Evolutionary conservation across 1,284 basidiomycete genomes (phyloP).

Genomic region (Ganoderma resinaceum): DNA sequence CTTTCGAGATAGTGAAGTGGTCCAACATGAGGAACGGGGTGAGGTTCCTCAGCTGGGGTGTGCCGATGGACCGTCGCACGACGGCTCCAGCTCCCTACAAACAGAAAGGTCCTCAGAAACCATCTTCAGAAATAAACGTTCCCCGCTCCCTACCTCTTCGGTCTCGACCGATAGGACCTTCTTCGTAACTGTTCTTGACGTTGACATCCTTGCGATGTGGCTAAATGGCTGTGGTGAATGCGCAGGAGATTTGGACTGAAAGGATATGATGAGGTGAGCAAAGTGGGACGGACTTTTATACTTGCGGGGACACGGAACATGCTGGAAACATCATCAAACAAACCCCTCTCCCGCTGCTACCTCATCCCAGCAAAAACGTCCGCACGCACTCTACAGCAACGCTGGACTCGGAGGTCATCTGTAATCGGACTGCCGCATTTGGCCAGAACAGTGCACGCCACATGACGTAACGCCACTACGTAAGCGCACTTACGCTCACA

Average conservation of each 20-base stretch:
- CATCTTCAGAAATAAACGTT: background rate
- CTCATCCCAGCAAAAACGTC: background rate
- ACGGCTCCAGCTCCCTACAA: constrained; percentile 81
- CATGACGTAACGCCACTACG: constrained; percentile 11
- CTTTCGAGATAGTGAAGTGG: constrained; percentile 71
- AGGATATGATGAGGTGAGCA: background rate
- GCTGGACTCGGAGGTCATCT: constrained; percentile 9
- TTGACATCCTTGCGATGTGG: constrained; percentile 34
- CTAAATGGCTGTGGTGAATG: constrained; percentile 2
- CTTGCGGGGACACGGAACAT: constrained; percentile 21
- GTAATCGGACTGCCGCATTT: constrained; percentile 31
- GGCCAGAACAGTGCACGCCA: constrained; percentile 34
- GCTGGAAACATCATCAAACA: constrained; percentile 18
- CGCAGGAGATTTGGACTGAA: background rate
- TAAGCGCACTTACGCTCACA: constrained; percentile 14
- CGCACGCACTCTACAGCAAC: constrained; percentile 1
- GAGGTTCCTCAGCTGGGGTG: constrained; percentile 76
- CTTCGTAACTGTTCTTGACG: constrained; percentile 78
- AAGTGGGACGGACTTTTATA: constrained; percentile 17
- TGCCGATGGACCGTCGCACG: constrained; percentile 92
- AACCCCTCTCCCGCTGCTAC: background rate
- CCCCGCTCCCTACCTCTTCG: constrained; percentile 63
- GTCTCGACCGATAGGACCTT: constrained; percentile 83
- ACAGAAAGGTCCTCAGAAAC: background rate
- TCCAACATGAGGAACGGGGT: constrained; percentile 93